A percentile compares a stretch with the other conserved stretches of the same genome.
phyloP scores from a whole-genome alignment of 148 eudicot genomes.

The Amaranthus hypochondriacus region DNA sequence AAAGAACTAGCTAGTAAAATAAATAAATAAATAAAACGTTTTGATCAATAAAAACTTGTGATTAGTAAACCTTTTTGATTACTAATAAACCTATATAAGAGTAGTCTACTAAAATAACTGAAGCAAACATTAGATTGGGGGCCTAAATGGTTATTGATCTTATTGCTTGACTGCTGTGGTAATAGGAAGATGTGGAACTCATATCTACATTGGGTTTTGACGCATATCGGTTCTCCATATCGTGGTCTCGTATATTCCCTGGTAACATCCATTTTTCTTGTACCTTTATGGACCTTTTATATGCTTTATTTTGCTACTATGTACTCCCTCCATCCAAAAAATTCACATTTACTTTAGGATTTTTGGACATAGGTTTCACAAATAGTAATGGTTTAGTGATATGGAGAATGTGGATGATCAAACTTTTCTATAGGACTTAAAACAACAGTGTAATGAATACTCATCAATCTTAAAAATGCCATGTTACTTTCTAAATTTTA shows the following conservation, averaged over 20 bases:
- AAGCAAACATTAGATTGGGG: neutral
- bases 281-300: too few relatives aligned
- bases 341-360: neutral
- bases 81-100: too few relatives aligned
- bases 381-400: neutral
- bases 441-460: too few relatives aligned
- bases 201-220: slow-evolving; percentile 62
- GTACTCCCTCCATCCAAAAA: neutral
- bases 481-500: too few relatives aligned
- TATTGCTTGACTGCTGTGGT: neutral
- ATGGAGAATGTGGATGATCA: too few relatives aligned
- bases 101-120: too few relatives aligned
- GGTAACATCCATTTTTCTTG: slow-evolving; percentile 30
- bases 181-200: slow-evolving; percentile 76
- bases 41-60: too few relatives aligned
- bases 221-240: slow-evolving; percentile 77
- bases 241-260: slow-evolving; percentile 79
- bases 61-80: too few relatives aligned
- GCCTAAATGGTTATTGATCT: neutral
- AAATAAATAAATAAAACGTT: too few relatives aligned
- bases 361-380: neutral
- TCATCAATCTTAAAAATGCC: too few relatives aligned
- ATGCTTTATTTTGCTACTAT: neutral
- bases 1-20: too few relatives aligned
- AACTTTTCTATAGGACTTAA: too few relatives aligned